Conservation (phyloP, 768 basidiomycete genomes). For the Pleurotus pulmonarius region DNA sequence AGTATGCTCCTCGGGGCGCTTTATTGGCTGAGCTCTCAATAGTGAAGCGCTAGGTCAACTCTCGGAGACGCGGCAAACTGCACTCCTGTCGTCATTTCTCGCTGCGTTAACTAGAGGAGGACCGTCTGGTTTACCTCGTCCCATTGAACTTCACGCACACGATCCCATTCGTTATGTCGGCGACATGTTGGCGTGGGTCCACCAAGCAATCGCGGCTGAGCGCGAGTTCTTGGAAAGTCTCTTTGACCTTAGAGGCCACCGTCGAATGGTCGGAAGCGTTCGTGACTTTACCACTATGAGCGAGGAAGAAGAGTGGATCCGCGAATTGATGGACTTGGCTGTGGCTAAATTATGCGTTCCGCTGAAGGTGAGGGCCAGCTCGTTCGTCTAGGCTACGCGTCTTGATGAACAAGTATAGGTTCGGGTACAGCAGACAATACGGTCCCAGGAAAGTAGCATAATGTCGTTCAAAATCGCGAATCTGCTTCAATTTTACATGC, state of each 20-base stretch:
- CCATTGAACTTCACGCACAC: constrained; percentile 97
- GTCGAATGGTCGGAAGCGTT: constrained; percentile 75
- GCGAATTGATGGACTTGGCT: constrained; percentile 75
- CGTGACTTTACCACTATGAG: constrained; percentile 42
- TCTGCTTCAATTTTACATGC: constrained; percentile 88
- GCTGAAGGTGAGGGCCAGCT: constrained; percentile 57
- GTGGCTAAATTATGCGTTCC: constrained; percentile 85
- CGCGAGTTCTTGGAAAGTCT: constrained; percentile 89
- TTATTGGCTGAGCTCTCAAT: background rate
- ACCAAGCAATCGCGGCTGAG: constrained; percentile 93
- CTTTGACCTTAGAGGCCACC: constrained; percentile 65
- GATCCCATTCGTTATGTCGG: constrained; percentile 96
- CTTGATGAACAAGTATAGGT: constrained; percentile 38
- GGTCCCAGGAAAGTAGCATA: constrained; percentile 91
- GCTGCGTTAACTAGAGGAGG: constrained; percentile 87
- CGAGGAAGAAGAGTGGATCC: constrained; percentile 77
- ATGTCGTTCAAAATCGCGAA: constrained; percentile 91
- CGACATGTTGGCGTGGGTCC: constrained; percentile 98
- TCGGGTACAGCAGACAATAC: constrained; percentile 89
- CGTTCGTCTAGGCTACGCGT: background rate
- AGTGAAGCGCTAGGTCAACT: constrained; percentile 74
- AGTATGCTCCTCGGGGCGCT: background rate
- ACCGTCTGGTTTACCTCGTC: constrained; percentile 78
- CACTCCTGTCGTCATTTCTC: constrained; percentile 79
- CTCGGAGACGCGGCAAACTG: constrained; percentile 77